Evolutionary conservation across 208 protist genomes (phyloP).

Genomic region (Crithidia acanthocephali): DNA sequence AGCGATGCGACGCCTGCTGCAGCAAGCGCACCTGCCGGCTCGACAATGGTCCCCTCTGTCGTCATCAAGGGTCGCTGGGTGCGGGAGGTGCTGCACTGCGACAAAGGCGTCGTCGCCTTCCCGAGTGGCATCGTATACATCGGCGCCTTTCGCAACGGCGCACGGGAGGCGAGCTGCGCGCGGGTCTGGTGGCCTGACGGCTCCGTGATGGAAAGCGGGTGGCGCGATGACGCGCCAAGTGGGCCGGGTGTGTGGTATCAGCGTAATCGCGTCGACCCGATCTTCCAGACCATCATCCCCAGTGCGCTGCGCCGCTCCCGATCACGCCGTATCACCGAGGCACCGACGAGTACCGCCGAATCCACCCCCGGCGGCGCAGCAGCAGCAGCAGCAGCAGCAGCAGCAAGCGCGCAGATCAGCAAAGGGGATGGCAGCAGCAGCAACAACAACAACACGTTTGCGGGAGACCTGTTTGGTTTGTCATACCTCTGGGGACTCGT

Average conservation of each 20-base stretch:
- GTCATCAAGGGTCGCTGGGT: slow-evolving; percentile 77
- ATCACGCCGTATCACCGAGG: slow-evolving; percentile 10
- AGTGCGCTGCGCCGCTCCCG: slow-evolving; percentile 24
- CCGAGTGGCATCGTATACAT: slow-evolving; percentile 79
- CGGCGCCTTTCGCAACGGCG: slow-evolving; percentile 58
- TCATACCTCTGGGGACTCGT: slow-evolving; percentile 29
- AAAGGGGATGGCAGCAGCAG: neutral
- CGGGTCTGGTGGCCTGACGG: slow-evolving; percentile 75
- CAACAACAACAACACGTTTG: neutral
- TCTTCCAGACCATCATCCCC: slow-evolving; percentile 36
- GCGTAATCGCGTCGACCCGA: slow-evolving; percentile 53
- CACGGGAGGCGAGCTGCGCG: slow-evolving; percentile 34
- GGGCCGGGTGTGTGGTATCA: slow-evolving; percentile 68
- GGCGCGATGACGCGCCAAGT: slow-evolving; percentile 56
- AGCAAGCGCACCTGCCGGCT: neutral
- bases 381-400: neutral
- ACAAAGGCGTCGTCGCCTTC: slow-evolving; percentile 69
- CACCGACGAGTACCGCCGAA: too few species aligned
- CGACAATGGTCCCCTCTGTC: slow-evolving; percentile 28
- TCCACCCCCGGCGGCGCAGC: neutral
- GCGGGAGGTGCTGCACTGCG: slow-evolving; percentile 61
- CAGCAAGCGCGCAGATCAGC: neutral
- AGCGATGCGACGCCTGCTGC: neutral
- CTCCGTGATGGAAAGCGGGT: slow-evolving; percentile 72
- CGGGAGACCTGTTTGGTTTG: slow-evolving; percentile 18